Base-by-base conservation (phyloP, 1,284 basidiomycete genomes). In the Prillingera fragicola region DNA sequence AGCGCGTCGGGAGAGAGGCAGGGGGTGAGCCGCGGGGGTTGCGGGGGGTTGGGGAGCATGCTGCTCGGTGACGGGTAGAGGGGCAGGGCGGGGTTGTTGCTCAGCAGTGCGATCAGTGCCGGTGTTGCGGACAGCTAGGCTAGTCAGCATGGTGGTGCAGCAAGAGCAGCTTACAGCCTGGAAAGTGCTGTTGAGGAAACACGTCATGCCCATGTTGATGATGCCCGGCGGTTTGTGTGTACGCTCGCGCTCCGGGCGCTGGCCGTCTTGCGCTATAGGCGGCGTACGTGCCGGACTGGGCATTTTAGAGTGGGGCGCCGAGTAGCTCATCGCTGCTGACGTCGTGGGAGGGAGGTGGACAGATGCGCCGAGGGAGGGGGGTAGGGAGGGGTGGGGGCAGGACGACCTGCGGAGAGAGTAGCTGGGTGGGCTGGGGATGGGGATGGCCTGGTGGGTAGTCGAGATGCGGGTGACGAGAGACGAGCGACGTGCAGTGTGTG, bases 151-250 rank as follows among this genome's bases (percentile, higher is more conserved):
- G 8, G n/a, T 13, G 14, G 29, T 7, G 8, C 10, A 31, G 36
- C 13, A n/a, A 17, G 7, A 3, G 18, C 21, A 18, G 70, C 73
- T 43, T 53, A 79, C 75, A 25, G 77, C 76, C 63, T 82, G 88
- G 27, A 92, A 74, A 17, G 87, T 86, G 15, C 86, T 88, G 70
- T 91, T 92, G 80, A 92, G 85, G 71, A 89, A 92, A 71, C 88
- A 91, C 0, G 87, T 90, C 70, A 91, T 91, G 33, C 86, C 86
- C 73, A 89, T 83, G 67, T 90, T 90, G 54, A 83, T 67, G 26
- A 90, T 76, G 2, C 87, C 87, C 8, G 65, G 57, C 8, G 70
- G 70, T 44, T 64, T 70, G 43, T 52, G 33, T n/a, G 33, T 34
- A 18, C 19, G 12, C 34, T 23, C 7, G 33, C 33, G 33, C 14